Evolutionary conservation across 805 yeast genomes (phyloP).

Genomic region (Zygotorulaspora sp.): DNA sequence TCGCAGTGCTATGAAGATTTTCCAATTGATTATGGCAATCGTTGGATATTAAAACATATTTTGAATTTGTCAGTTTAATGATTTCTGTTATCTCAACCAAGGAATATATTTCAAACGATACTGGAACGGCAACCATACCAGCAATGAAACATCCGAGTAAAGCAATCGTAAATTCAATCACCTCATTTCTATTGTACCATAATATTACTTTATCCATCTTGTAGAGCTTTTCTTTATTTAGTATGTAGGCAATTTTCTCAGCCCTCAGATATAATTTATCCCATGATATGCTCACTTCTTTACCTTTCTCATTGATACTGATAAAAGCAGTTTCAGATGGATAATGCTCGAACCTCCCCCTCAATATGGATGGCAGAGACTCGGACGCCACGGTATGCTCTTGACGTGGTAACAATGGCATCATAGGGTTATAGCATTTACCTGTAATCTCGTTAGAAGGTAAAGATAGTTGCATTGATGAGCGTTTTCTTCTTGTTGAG

Average conservation of each 20-base stretch:
- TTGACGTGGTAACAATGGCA: slow-evolving; percentile 42
- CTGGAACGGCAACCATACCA: slow-evolving; percentile 91
- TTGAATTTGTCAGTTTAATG: slow-evolving; percentile 68
- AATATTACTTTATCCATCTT: slow-evolving; percentile 81
- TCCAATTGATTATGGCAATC: slow-evolving; percentile 71
- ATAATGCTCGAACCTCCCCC: slow-evolving; percentile 65
- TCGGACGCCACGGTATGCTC: slow-evolving; percentile 44
- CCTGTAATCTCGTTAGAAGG: slow-evolving; percentile 30
- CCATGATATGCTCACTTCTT: slow-evolving; percentile 82
- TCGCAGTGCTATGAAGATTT: slow-evolving; percentile 46
- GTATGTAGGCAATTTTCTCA: slow-evolving; percentile 70
- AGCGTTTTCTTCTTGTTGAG: slow-evolving; percentile 11
- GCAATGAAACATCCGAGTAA: slow-evolving; percentile 88
- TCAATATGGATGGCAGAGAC: slow-evolving; percentile 64
- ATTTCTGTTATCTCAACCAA: slow-evolving; percentile 66
- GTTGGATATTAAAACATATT: slow-evolving; percentile 76
- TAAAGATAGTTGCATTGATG: slow-evolving; percentile 30
- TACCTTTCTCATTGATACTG: slow-evolving; percentile 72
- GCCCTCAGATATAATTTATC: slow-evolving; percentile 78
- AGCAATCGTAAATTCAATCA: slow-evolving; percentile 80
- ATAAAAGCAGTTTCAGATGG: slow-evolving; percentile 67
- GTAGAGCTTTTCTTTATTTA: slow-evolving; percentile 52
- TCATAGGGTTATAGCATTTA: slow-evolving; percentile 30
- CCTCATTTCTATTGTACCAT: slow-evolving; percentile 78
- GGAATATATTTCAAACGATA: slow-evolving; percentile 63